These are phyloP conservation scores for Metschnikowia matae DNA, from an alignment of 805 yeast genomes.

Conservation along the genomic window DNA sequence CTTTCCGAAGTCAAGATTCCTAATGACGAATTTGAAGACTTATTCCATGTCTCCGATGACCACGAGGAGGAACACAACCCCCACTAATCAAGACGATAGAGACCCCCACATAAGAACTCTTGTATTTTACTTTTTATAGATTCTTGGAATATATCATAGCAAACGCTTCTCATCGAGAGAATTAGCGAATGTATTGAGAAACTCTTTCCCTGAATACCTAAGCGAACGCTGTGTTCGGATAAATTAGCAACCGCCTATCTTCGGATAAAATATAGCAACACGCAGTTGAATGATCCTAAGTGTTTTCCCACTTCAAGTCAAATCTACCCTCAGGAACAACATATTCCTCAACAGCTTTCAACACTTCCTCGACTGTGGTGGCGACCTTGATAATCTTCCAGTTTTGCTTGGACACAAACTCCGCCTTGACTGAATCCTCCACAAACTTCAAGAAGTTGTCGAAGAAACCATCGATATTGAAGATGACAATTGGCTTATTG, in stretches of 20 bases:
- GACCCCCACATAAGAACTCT: background rate
- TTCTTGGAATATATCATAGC: background rate
- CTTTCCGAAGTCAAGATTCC: slow-evolving; percentile 25
- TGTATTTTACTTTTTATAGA: background rate
- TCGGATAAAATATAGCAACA: background rate
- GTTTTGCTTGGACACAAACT: slow-evolving; percentile 66
- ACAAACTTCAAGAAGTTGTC: slow-evolving; percentile 65
- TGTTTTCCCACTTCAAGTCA: slow-evolving; percentile 61
- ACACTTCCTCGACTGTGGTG: slow-evolving; percentile 61
- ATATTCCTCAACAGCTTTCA: slow-evolving; percentile 57
- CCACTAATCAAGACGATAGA: slow-evolving; percentile 11
- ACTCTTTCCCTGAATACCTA: too few species aligned
- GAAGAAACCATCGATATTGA: slow-evolving; percentile 77
- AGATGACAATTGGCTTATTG: slow-evolving; percentile 70
- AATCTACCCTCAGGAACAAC: slow-evolving; percentile 69
- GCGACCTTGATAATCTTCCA: slow-evolving; percentile 69
- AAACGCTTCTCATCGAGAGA: background rate
- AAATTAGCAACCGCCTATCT: too few species aligned
- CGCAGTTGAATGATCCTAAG: slow-evolving; percentile 8
- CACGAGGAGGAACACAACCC: slow-evolving; percentile 23
- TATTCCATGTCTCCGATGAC: slow-evolving; percentile 36
- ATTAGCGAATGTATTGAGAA: too few species aligned
- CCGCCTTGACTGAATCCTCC: slow-evolving; percentile 52
- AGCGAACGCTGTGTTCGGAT: too few species aligned
- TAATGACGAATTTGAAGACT: slow-evolving; percentile 41